phyloP scores from a whole-genome alignment of 2,329 filamentous ascomycete genomes.

The Sporothrix variecibatus region DNA sequence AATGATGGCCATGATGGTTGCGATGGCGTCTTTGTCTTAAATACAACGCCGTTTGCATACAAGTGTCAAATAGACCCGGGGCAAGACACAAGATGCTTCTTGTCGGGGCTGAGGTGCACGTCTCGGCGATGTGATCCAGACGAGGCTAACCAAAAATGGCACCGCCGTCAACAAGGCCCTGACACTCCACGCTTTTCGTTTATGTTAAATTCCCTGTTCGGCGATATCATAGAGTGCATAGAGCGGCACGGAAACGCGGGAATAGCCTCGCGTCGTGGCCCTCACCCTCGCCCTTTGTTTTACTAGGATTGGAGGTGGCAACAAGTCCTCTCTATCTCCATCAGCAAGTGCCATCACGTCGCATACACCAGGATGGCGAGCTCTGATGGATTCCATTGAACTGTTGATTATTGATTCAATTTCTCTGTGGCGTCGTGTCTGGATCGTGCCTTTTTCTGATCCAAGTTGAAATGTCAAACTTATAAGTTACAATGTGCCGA shows the following conservation, averaged over 20 bases:
- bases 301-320: neutral
- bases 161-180: slow-evolving; percentile 2
- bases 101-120: neutral
- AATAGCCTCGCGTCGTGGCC: neutral
- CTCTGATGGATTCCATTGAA: neutral
- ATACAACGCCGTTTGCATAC: too few relatives aligned
- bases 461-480: neutral
- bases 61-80: neutral
- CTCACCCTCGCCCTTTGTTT: neutral
- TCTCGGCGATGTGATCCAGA: neutral
- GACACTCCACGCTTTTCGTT: neutral
- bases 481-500: neutral
- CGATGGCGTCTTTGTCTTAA: neutral
- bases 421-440: neutral
- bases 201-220: neutral
- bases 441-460: neutral
- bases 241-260: neutral
- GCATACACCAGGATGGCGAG: slow-evolving; percentile 7
- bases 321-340: neutral
- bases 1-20: neutral
- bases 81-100: neutral
- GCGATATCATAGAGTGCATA: neutral
- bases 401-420: neutral
- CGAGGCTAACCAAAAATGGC: neutral
- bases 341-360: neutral